Base-by-base conservation (phyloP, 495 filamentous ascomycete genomes). In the Talaromyces nanjingensis region DNA sequence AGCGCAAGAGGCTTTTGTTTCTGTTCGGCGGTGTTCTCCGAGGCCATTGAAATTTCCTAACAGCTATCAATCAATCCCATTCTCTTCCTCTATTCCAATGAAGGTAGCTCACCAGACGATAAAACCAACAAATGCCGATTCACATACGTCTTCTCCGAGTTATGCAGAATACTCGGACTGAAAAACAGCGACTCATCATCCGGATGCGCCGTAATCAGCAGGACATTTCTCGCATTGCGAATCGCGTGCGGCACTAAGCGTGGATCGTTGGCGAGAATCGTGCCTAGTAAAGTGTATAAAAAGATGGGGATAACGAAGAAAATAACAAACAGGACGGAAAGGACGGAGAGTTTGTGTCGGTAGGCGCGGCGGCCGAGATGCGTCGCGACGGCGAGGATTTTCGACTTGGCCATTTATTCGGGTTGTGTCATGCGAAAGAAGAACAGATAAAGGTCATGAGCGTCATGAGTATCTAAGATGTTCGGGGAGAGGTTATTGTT, bases 171-270 rank as follows among this genome's bases (percentile, higher is more conserved):
- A 68, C 69, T 76, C 11, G 76, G 76, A 1, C 73, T 57, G 60
- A 79, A 79, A 62, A 79, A 79, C 14, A 79, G 68, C 45, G 75
- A 77, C 63, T 79, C 76, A 55, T 79, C 76, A 66, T 79, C 76
- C 5, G 76, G 76, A 65, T 79, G 76, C 1, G 76, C 76, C 37
- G 74, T 76, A 18, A 79, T 72, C 63, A 79, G 66, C 39, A 79
- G 57, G 1, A 76, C 67, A 64, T 74, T 79, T 47, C 70, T 72
- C 55, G 76, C 71, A 57, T 62, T 59, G 8, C 70, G 68, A 16
- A 78, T 71, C 52, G 75, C 69, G 6, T 70, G 70, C 8, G 76
- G 76, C 0, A 79, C 67, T 45, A 78, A 66, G 12, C 75, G 62
- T 22, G 74, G 70, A 66, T 78, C 75, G 42, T 64, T 71, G 20